phyloP scores from a whole-genome alignment of 306 rosid genomes.

The Rosa persica region DNA sequence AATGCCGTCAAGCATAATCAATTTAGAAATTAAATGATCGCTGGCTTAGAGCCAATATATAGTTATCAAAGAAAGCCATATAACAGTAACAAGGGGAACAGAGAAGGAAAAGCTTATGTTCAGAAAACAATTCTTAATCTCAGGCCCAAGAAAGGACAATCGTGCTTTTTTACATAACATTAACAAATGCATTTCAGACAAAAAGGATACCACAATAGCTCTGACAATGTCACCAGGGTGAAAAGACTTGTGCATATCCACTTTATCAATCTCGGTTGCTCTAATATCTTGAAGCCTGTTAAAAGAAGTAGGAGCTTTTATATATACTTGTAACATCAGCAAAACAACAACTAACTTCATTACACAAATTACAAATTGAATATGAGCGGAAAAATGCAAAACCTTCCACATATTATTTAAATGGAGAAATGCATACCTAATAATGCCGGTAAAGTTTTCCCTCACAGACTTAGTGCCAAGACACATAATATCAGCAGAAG shows the following conservation, averaged over 20 bases:
- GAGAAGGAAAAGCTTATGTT: neutral
- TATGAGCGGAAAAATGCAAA: neutral
- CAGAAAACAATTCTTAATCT: neutral
- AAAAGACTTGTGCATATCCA: slow-evolving; percentile 79
- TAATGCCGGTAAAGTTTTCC: slow-evolving; percentile 75
- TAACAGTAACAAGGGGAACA: neutral
- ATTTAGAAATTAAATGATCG: neutral
- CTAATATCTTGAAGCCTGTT: slow-evolving; percentile 94
- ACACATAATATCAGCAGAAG: slow-evolving; percentile 84
- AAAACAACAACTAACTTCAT: slow-evolving; percentile 14
- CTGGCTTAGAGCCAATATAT: neutral
- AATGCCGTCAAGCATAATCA: slow-evolving; percentile 2
- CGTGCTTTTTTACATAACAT: neutral
- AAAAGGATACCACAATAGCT: slow-evolving; percentile 77
- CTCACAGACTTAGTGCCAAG: slow-evolving; percentile 75
- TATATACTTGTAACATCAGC: neutral
- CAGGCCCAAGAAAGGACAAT: neutral
- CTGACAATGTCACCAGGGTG: slow-evolving; percentile 73
- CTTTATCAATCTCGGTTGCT: slow-evolving; percentile 95
- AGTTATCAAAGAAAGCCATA: neutral
- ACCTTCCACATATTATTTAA: neutral
- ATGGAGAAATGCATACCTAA: slow-evolving; percentile 47
- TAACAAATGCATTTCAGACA: slow-evolving; percentile 6
- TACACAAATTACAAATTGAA: neutral
- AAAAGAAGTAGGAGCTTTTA: slow-evolving; percentile 11